phyloP scores from a whole-genome alignment of 2,329 filamentous ascomycete species.

The Lasiodiplodia sp. region DNA sequence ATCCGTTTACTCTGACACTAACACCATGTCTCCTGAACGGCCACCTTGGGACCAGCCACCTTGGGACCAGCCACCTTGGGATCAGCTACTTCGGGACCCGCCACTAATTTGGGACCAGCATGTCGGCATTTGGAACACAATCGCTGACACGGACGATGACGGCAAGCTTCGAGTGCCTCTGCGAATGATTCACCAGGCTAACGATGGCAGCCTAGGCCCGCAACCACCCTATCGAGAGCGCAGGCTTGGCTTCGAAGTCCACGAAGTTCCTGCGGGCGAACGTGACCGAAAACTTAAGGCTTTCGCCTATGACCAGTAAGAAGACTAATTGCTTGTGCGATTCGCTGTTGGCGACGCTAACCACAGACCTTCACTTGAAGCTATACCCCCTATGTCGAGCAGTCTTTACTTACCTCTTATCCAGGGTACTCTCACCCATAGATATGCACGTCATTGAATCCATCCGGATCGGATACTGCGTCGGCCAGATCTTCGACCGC shows the following conservation, averaged over 20 bases:
- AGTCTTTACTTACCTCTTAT: neutral
- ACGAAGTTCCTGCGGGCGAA: neutral
- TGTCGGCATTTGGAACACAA: neutral
- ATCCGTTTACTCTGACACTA: neutral
- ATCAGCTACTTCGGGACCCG: no score
- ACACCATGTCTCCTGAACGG: neutral
- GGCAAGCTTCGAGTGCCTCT: neutral
- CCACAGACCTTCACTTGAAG: neutral
- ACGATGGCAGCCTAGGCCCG: neutral
- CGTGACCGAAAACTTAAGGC: neutral
- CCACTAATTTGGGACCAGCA: no score
- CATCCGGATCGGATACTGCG: conserved; percentile 2
- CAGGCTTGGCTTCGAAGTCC: neutral
- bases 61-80: no score
- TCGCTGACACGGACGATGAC: neutral
- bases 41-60: neutral
- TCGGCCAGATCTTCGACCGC: conserved; percentile 15
- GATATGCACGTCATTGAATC: neutral
- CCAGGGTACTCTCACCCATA: neutral
- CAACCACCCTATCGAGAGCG: neutral
- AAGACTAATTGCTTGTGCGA: neutral
- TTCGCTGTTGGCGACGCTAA: neutral
- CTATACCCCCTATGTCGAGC: neutral
- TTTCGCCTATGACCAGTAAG: conserved; percentile 14
- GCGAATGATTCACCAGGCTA: neutral